Evolutionary conservation across 2,329 filamentous ascomycete species (phyloP).

Genomic region (Pseudopyricularia javanii): DNA sequence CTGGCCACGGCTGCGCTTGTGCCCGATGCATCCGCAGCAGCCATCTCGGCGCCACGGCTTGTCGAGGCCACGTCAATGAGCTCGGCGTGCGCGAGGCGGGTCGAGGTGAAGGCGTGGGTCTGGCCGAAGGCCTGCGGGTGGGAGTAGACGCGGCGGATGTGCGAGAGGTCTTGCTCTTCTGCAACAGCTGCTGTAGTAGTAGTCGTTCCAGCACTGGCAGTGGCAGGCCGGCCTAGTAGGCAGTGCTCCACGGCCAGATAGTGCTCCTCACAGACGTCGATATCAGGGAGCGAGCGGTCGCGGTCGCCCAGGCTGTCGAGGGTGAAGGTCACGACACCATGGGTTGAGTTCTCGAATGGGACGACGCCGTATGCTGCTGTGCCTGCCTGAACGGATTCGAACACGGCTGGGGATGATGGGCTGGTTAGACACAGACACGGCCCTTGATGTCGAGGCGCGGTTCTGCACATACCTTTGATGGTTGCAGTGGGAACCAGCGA

Average conservation of each 20-base stretch:
- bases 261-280: conserved; percentile 70
- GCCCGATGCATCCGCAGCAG: conserved; percentile 43
- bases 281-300: conserved; percentile 46
- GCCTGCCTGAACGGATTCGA: conserved; percentile 60
- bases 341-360: conserved; percentile 92
- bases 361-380: conserved; percentile 63
- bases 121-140: conserved; percentile 95
- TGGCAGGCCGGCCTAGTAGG: conserved; percentile 45
- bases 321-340: conserved; percentile 83
- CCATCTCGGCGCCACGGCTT: conserved; percentile 71
- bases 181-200: too few species aligned
- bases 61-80: conserved; percentile 77
- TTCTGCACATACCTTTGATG: conserved; percentile 25
- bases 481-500: conserved; percentile 36
- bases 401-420: conserved; percentile 48
- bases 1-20: conserved; percentile 68
- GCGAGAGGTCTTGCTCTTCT: conserved; percentile 25
- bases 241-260: conserved; percentile 86
- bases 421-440: background rate
- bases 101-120: conserved; percentile 53
- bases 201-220: background rate
- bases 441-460: background rate
- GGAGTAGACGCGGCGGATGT: conserved; percentile 70
- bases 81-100: conserved; percentile 61
- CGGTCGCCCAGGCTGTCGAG: conserved; percentile 80